Evolutionary conservation across 768 basidiomycete species (phyloP).

Genomic region (Plicaturopsis crispa): DNA sequence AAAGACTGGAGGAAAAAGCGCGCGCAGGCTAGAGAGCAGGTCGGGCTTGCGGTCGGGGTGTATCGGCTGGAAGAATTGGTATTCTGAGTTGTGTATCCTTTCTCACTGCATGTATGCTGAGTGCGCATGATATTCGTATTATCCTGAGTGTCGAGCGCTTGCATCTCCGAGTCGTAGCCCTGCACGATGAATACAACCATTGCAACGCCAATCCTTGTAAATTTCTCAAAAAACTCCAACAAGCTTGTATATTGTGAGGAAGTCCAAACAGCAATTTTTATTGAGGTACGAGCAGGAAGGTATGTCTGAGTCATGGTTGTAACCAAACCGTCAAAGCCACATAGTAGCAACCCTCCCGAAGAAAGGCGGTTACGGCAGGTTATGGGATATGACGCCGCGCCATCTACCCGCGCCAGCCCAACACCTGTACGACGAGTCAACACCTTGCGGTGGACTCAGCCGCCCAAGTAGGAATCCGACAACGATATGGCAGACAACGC

Average conservation of each 20-base stretch:
- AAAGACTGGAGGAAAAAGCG: conserved; percentile 46
- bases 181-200: too few relatives aligned
- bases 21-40: conserved; percentile 45
- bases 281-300: conserved; percentile 1
- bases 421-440: conserved; percentile 45
- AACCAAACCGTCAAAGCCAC: conserved; percentile 76
- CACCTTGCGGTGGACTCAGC: conserved; percentile 48
- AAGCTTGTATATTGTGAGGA: too few relatives aligned
- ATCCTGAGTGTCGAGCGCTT: too few relatives aligned
- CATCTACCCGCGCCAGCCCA: conserved; percentile 35
- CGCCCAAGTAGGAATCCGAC: conserved; percentile 12
- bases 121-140: too few relatives aligned
- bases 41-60: conserved; percentile 46
- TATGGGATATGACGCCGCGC: conserved; percentile 76
- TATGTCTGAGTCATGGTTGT: conserved; percentile 78
- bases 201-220: too few relatives aligned
- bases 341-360: conserved; percentile 48
- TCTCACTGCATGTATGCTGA: too few relatives aligned
- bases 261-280: too few relatives aligned
- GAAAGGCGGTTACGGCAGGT: conserved; percentile 56
- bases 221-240: too few relatives aligned
- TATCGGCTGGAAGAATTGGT: conserved; percentile 71
- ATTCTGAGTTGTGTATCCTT: too few relatives aligned
- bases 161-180: too few relatives aligned
- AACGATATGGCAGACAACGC: conserved; percentile 27